phyloP scores from a whole-genome alignment of 768 basidiomycete genomes.

The Lactarius deliciosus region DNA sequence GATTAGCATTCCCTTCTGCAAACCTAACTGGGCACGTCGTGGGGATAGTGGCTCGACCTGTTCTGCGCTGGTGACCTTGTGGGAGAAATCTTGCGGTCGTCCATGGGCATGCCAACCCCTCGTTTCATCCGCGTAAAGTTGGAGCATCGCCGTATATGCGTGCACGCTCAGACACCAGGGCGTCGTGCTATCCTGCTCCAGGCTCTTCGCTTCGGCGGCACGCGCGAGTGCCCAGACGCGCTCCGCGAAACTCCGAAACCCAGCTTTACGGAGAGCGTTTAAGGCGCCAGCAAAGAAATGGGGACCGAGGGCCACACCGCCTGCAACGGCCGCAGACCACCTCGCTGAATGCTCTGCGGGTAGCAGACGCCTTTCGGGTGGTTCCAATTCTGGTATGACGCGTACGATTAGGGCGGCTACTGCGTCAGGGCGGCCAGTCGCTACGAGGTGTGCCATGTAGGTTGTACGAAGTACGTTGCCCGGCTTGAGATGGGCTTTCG shows the following conservation, averaged over 20 bases:
- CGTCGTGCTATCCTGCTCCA: slow-evolving; percentile 37
- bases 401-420: slow-evolving; percentile 51
- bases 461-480: slow-evolving; percentile 52
- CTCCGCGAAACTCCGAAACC: slow-evolving; percentile 54
- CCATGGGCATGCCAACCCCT: slow-evolving; percentile 29
- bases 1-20: slow-evolving; percentile 18
- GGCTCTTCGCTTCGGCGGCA: slow-evolving; percentile 55
- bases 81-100: slow-evolving; percentile 28
- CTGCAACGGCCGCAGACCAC: slow-evolving; percentile 10
- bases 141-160: slow-evolving; percentile 73
- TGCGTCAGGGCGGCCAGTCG: slow-evolving; percentile 46
- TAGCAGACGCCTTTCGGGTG: slow-evolving; percentile 5
- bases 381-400: slow-evolving; percentile 54
- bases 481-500: slow-evolving; percentile 31
- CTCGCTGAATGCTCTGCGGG: neutral
- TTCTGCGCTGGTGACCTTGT: neutral
- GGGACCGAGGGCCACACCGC: slow-evolving; percentile 48
- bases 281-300: slow-evolving; percentile 58
- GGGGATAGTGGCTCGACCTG: neutral
- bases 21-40: neutral
- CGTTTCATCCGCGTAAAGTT: slow-evolving; percentile 54
- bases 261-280: slow-evolving; percentile 57
- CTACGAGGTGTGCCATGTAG: slow-evolving; percentile 52
- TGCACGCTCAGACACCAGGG: slow-evolving; percentile 68
- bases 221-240: slow-evolving; percentile 64